phyloP scores from a whole-genome alignment of 2,329 filamentous ascomycete species.

The Alternaria ethzedia region DNA sequence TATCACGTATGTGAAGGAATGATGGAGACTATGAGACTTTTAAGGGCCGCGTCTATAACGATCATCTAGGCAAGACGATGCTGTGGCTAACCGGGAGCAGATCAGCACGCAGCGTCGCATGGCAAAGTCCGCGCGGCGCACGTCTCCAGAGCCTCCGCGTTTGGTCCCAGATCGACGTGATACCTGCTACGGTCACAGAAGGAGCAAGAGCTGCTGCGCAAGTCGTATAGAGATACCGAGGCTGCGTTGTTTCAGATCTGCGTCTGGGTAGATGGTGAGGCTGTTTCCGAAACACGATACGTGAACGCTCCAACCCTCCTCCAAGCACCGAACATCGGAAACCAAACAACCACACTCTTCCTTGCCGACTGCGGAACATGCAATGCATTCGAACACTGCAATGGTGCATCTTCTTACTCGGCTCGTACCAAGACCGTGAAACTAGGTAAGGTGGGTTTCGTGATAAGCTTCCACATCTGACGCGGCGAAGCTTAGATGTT shows the following conservation, averaged over 20 bases:
- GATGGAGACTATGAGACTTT: not conserved
- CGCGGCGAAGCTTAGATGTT: constrained; percentile 19
- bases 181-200: not conserved
- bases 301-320: constrained; percentile 3
- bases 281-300: constrained; percentile 29
- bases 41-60: not conserved
- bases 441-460: constrained; percentile 25
- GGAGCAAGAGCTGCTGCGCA: not conserved
- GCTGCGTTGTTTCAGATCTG: constrained; percentile 35
- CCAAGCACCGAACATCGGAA: constrained; percentile 11
- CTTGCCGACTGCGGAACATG: constrained; percentile 16
- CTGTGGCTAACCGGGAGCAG: not conserved
- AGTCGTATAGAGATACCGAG: not conserved
- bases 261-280: constrained; percentile 34
- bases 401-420: not conserved
- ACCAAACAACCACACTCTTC: constrained; percentile 19
- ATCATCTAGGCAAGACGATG: not conserved
- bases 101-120: not conserved
- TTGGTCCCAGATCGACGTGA: not conserved
- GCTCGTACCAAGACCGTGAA: constrained; percentile 26
- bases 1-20: not conserved
- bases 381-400: constrained; percentile 1
- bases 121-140: not conserved
- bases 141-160: not conserved
- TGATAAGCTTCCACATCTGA: constrained; percentile 27